Evolutionary conservation across 1,284 basidiomycete genomes (phyloP).

Genomic region (Leccinum fallax): DNA sequence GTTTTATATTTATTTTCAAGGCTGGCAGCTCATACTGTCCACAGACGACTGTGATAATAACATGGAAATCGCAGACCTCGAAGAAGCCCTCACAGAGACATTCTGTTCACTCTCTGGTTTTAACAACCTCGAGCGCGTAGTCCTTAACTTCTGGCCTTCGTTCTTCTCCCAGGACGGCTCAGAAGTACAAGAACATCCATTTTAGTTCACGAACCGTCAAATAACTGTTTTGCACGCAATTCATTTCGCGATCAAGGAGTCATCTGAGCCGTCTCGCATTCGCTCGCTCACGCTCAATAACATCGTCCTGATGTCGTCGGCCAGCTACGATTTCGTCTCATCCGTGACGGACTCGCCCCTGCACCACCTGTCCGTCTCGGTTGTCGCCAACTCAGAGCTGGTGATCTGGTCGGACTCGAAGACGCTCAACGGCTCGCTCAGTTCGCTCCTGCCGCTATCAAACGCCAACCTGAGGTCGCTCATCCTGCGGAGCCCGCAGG

Average conservation of each 20-base stretch:
- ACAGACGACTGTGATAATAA: not conserved
- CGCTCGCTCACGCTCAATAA: constrained; percentile 32
- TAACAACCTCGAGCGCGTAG: constrained; percentile 11
- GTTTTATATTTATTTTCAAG: not conserved
- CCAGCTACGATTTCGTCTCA: constrained; percentile 33
- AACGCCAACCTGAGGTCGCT: constrained; percentile 28
- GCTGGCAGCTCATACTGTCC: not conserved
- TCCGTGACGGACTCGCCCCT: constrained; percentile 28
- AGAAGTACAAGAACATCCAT: constrained; percentile 33
- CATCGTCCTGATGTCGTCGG: constrained; percentile 25
- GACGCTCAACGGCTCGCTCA: constrained; percentile 27
- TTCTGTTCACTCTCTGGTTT: not conserved
- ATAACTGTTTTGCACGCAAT: constrained; percentile 28
- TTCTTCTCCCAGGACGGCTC: constrained; percentile 29
- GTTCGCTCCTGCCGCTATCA: constrained; percentile 25
- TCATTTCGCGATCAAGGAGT: constrained; percentile 23
- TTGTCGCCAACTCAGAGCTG: constrained; percentile 35
- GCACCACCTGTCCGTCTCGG: constrained; percentile 32
- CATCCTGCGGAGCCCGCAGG: constrained; percentile 28
- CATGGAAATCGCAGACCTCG: not conserved
- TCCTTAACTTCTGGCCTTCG: constrained; percentile 35
- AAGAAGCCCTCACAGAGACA: not conserved
- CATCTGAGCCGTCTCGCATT: constrained; percentile 17
- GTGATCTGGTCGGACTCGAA: constrained; percentile 37
- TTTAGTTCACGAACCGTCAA: constrained; percentile 35